These are phyloP conservation scores for Spathaspora sp. DNA, from an alignment of 805 yeast species.

Conservation along the genomic window DNA sequence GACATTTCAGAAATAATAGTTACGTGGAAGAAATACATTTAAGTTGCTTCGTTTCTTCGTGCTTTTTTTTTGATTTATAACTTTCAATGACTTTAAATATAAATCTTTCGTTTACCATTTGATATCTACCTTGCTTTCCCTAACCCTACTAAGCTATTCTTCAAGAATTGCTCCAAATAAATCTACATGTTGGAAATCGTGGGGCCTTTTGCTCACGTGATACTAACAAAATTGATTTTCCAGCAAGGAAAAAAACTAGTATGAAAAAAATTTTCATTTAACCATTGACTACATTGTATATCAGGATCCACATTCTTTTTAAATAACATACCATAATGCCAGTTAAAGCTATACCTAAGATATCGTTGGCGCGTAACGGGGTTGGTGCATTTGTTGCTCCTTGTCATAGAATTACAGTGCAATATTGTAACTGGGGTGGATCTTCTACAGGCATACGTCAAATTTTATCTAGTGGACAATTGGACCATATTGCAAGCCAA, in stretches of 20 bases:
- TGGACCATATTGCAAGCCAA: slow-evolving; percentile 52
- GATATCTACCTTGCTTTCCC: no score
- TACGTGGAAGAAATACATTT: no score
- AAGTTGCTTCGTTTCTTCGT: no score
- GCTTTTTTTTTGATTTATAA: no score
- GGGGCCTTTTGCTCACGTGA: not conserved
- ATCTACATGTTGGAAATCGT: not conserved
- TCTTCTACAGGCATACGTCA: slow-evolving; percentile 83
- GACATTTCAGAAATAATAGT: no score
- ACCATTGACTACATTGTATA: not conserved
- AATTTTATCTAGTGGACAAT: slow-evolving; percentile 49
- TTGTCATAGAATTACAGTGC: slow-evolving; percentile 70
- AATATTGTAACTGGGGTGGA: slow-evolving; percentile 95
- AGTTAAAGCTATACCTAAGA: slow-evolving; percentile 56
- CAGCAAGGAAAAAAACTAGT: not conserved
- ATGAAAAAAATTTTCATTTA: not conserved
- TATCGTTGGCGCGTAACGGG: slow-evolving; percentile 69
- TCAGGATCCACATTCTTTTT: not conserved
- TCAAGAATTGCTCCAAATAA: not conserved
- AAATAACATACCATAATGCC: slow-evolving; percentile 32
- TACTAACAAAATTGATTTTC: no score
- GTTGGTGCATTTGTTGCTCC: slow-evolving; percentile 70
- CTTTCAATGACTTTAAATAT: no score
- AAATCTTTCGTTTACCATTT: no score
- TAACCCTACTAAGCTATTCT: no score